These are phyloP conservation scores for Fistulifera pelliculosa DNA, from an alignment of 108 stramenopile species.

Conservation along the genomic window DNA sequence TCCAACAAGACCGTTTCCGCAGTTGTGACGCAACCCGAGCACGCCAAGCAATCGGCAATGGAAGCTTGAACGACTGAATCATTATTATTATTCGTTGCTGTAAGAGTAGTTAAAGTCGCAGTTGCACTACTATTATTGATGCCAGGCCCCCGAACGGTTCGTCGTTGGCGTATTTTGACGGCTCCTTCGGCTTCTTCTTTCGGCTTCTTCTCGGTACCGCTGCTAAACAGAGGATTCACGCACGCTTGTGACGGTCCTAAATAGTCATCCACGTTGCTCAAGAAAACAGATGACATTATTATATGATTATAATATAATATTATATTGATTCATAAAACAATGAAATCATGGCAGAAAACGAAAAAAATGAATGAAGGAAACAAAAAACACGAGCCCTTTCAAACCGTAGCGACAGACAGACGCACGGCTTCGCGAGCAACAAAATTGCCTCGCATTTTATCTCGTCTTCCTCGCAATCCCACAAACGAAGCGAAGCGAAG, in stretches of 20 bases:
- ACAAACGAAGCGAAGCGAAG: too few species aligned
- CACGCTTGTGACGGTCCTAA: constrained; percentile 83
- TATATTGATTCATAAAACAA: too few species aligned
- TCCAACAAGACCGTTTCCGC: constrained; percentile 96
- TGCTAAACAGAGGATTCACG: constrained; percentile 75
- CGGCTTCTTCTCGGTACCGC: constrained; percentile 18
- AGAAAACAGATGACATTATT: constrained; percentile 33
- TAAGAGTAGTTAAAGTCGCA: not conserved
- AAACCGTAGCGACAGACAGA: too few species aligned
- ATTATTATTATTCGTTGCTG: not conserved
- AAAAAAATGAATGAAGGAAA: too few species aligned
- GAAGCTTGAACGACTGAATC: constrained; percentile 53
- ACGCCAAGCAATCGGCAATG: constrained; percentile 96
- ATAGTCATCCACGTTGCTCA: constrained; percentile 83
- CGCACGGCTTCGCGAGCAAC: too few species aligned
- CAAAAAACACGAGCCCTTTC: too few species aligned
- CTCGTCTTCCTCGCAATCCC: too few species aligned
- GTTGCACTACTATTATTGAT: not conserved
- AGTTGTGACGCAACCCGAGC: constrained; percentile 97
- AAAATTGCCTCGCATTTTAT: too few species aligned
- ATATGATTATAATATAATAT: too few species aligned
- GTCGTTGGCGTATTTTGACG: not conserved
- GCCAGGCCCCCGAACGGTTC: not conserved
- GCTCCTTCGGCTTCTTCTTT: not conserved
- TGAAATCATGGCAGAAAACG: too few species aligned